Conservation (phyloP, 495 filamentous ascomycete species). For the Neurospora africana region DNA sequence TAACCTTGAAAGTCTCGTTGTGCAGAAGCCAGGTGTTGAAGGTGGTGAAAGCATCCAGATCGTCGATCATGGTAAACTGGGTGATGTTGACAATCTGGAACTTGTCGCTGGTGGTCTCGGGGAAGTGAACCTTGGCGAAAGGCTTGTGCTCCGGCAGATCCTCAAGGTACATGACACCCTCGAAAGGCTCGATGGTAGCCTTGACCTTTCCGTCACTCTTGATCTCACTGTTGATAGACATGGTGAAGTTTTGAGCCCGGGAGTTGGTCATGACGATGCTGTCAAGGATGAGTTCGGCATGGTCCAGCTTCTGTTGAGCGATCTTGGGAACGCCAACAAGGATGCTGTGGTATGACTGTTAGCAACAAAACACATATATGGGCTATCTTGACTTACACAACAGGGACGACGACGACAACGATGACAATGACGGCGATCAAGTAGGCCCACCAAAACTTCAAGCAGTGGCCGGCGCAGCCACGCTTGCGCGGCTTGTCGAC, state of each 20-base stretch:
- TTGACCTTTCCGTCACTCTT: constrained; percentile 41
- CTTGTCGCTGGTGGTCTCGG: constrained; percentile 42
- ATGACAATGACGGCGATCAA: constrained; percentile 47
- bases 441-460: constrained; percentile 63
- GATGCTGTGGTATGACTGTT: constrained; percentile 36
- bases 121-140: constrained; percentile 42
- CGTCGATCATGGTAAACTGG: constrained; percentile 42
- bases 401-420: constrained; percentile 50
- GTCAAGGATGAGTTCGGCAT: constrained; percentile 50
- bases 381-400: constrained; percentile 48
- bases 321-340: constrained; percentile 65
- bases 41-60: constrained; percentile 48
- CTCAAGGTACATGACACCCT: constrained; percentile 39
- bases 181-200: constrained; percentile 31
- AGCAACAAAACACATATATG: background rate
- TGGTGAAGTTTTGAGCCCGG: constrained; percentile 42
- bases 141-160: constrained; percentile 45
- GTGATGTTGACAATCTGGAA: constrained; percentile 48
- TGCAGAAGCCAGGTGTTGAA: constrained; percentile 46
- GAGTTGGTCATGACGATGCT: constrained; percentile 50
- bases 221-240: constrained; percentile 46
- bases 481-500: constrained; percentile 15
- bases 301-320: constrained; percentile 56
- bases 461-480: constrained; percentile 30
- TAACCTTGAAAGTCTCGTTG: constrained; percentile 27